Base-by-base conservation (phyloP, 805 yeast species). In the Maudiozyma saulgeensis region DNA sequence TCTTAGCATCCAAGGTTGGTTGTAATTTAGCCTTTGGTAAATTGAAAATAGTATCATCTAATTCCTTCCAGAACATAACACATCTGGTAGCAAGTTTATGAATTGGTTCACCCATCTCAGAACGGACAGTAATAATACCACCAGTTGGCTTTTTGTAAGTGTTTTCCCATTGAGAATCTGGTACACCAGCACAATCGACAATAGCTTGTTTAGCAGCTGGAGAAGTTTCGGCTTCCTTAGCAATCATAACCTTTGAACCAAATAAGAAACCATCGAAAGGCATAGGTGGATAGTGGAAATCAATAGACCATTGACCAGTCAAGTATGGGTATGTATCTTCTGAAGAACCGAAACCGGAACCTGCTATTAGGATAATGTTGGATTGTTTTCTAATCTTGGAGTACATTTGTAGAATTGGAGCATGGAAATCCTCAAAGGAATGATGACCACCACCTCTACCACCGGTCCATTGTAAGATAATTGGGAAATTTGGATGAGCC, bases 391-490 rank as follows among this genome's bases (percentile, higher is more conserved):
- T 86, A 62, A 93, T 85, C 75, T 85, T 84, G 57, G 96, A 75
- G 72, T 93, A 93, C 91, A 93, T 93, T 70, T 88, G 96, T 65
- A 93, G 74, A 58, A 93, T 79, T 58, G 99, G 98, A 66, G 90
- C 91, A 71, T 93, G 99, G 93, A 91, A 89, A 74, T 93, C 99
- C 77, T 93, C 99, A 65, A 82, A 93, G 46, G 98, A 91, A 71
- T 93, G 99, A 70, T 93, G 99, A 66, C 99, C 99, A 79, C 99
- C 99, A 75, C 97, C 99, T 79, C 99, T 90, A 71, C 99, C 99
- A 79, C 98, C 99, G 52, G 99, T 93, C 99, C 99, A 93, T 76
- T 93, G 99, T 61, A 93, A 74, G 49, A 93, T 91, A 63, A 93
- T 88, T 56, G 99, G 99, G 90, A 93, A 93, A 55, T 69, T 73